These are phyloP conservation scores for Kluyveromyces sp. DNA, from an alignment of 1,139 yeast genomes.

Conservation along the genomic window DNA sequence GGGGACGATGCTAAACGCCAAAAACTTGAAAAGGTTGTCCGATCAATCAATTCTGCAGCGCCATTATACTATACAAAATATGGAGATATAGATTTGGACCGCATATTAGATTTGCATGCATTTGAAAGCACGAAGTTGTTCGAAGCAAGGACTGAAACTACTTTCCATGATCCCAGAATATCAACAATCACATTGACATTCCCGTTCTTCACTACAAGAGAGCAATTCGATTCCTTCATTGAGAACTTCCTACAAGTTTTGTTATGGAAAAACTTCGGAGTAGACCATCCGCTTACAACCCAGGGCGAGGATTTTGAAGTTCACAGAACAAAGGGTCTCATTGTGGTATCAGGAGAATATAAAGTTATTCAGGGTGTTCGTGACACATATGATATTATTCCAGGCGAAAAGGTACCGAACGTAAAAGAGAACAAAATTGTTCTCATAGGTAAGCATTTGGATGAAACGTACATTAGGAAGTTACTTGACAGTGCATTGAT, in stretches of 20 bases:
- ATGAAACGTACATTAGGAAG: conserved; percentile 25
- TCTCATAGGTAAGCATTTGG: conserved; percentile 67
- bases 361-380: conserved; percentile 88
- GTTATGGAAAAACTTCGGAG: conserved; percentile 30
- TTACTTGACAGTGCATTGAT: conserved; percentile 12
- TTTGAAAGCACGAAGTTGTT: conserved; percentile 46
- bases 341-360: conserved; percentile 42
- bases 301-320: conserved; percentile 40
- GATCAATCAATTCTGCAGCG: conserved; percentile 58
- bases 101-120: conserved; percentile 72
- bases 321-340: conserved; percentile 71
- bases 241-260: conserved; percentile 22
- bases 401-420: conserved; percentile 38
- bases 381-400: conserved; percentile 77
- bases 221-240: conserved; percentile 16
- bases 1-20: conserved; percentile 22
- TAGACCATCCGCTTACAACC: conserved; percentile 5
- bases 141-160: conserved; percentile 20
- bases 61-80: conserved; percentile 60
- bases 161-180: conserved; percentile 51
- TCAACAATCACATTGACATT: conserved; percentile 25
- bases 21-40: conserved; percentile 35
- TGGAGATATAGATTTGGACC: conserved; percentile 60
- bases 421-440: conserved; percentile 50
- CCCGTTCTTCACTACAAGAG: conserved; percentile 15